Conservation (phyloP, 1,139 yeast genomes). For the Nadsonia commutata region DNA sequence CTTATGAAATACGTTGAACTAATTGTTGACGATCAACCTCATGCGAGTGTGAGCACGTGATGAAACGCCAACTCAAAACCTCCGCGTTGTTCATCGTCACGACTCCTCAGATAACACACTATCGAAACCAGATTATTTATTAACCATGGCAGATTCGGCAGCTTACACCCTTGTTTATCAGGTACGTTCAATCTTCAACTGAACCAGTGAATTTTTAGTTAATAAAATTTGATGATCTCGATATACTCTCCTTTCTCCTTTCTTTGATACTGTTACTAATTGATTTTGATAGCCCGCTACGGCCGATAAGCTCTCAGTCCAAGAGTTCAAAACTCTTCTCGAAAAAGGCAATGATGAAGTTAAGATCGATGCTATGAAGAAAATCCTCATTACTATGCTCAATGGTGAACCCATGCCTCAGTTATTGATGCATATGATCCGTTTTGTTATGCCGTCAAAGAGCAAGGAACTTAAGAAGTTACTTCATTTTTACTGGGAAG, state of each 20-base stretch:
- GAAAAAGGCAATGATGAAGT: constrained; percentile 86
- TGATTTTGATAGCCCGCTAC: constrained; percentile 15
- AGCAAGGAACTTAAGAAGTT: constrained; percentile 84
- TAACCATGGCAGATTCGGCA: constrained; percentile 21
- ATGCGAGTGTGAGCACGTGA: too few species aligned
- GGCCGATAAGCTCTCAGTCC: constrained; percentile 54
- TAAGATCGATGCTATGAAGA: constrained; percentile 82
- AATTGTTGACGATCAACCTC: too few species aligned
- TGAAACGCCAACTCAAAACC: too few species aligned
- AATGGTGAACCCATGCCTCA: constrained; percentile 95
- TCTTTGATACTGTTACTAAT: constrained; percentile 1
- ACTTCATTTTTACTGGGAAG: constrained; percentile 95
- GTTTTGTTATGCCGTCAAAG: constrained; percentile 93
- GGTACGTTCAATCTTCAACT: constrained; percentile 11
- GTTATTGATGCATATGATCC: constrained; percentile 87
- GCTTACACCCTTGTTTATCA: constrained; percentile 24
- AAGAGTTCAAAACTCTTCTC: constrained; percentile 63
- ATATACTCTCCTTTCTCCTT: neutral
- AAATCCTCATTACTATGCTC: constrained; percentile 69
- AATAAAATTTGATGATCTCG: constrained; percentile 5
- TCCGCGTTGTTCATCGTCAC: too few species aligned
- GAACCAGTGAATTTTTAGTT: neutral
- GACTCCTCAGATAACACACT: too few species aligned
- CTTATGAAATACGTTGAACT: too few species aligned
- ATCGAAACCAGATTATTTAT: too few species aligned